These are phyloP conservation scores for Lepiota brunneoincarnata DNA, from an alignment of 768 basidiomycete species.

Conservation along the genomic window DNA sequence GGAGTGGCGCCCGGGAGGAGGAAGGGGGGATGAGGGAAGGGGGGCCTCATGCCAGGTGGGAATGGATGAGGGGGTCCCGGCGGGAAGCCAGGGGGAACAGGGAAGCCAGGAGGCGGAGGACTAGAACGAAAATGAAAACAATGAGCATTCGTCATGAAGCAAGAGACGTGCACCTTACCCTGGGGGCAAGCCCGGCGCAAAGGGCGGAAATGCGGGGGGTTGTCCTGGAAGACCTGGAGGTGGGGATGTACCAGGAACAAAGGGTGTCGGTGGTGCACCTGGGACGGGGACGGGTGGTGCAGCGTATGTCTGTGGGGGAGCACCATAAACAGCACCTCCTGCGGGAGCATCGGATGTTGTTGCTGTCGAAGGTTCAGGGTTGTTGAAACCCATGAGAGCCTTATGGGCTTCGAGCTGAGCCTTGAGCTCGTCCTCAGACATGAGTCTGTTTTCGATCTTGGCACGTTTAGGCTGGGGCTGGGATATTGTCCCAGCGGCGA, in stretches of 20 bases:
- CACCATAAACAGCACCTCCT: slow-evolving; percentile 61
- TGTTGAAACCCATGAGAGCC: slow-evolving; percentile 73
- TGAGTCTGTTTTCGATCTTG: slow-evolving; percentile 70
- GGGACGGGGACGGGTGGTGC: slow-evolving; percentile 38
- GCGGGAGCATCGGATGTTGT: slow-evolving; percentile 1
- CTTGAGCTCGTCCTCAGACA: slow-evolving; percentile 82
- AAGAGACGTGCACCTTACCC: slow-evolving; percentile 39
- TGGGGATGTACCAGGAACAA: slow-evolving; percentile 36
- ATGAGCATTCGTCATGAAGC: slow-evolving; percentile 12
- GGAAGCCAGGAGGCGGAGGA: slow-evolving; percentile 54
- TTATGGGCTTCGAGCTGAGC: slow-evolving; percentile 88
- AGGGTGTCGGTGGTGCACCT: slow-evolving; percentile 37
- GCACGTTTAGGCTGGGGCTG: slow-evolving; percentile 81
- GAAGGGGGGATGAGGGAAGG: slow-evolving; percentile 26
- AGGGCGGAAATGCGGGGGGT: slow-evolving; percentile 55
- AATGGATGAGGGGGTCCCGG: slow-evolving; percentile 21
- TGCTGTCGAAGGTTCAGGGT: slow-evolving; percentile 16
- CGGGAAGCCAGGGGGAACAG: slow-evolving; percentile 46
- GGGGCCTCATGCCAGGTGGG: slow-evolving; percentile 29
- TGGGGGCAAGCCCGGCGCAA: slow-evolving; percentile 50
- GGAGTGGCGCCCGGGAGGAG: slow-evolving; percentile 23
- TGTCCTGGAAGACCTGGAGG: slow-evolving; percentile 42
- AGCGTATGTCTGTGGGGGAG: slow-evolving; percentile 70
- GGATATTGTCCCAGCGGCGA: slow-evolving; percentile 77
- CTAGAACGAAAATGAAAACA: slow-evolving; percentile 26